Evolutionary conservation across 2,329 filamentous ascomycete species (phyloP).

Genomic region (Sporothrix inflata): DNA sequence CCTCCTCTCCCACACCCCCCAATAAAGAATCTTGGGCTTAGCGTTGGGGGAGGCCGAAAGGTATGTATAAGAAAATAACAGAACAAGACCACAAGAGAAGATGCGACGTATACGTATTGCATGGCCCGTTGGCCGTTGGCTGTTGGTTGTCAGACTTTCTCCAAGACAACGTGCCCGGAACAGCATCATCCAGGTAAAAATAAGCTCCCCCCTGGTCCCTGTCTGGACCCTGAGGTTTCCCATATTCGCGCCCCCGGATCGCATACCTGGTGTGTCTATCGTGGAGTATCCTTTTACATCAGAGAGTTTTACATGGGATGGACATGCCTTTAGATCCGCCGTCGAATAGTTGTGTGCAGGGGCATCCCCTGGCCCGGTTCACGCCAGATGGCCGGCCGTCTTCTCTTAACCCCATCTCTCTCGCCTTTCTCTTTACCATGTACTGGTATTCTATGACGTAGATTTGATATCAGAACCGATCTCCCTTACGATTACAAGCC

Average conservation of each 20-base stretch:
- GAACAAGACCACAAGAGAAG: not conserved
- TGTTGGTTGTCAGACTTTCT: not conserved
- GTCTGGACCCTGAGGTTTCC: not conserved
- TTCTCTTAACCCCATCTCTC: not conserved
- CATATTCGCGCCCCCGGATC: not conserved
- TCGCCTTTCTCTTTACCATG: not conserved
- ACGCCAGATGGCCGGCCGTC: not conserved
- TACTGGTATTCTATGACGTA: not conserved
- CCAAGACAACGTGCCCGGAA: not conserved
- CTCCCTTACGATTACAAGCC: not conserved
- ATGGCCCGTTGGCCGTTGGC: not conserved
- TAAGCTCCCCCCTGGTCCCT: not conserved
- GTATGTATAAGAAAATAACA: not conserved
- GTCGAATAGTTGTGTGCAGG: not conserved
- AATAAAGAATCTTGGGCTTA: not conserved
- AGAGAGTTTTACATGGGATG: not conserved
- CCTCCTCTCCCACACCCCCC: not conserved
- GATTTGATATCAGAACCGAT: not conserved
- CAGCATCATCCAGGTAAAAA: not conserved
- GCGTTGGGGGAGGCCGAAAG: constrained; percentile 23
- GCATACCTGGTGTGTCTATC: not conserved
- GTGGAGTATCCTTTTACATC: not conserved
- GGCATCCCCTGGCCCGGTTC: not conserved
- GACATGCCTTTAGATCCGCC: not conserved
- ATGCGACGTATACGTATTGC: constrained; percentile 9